Conservation (phyloP, 2,329 filamentous ascomycete genomes). For the Claviceps arundinis region DNA sequence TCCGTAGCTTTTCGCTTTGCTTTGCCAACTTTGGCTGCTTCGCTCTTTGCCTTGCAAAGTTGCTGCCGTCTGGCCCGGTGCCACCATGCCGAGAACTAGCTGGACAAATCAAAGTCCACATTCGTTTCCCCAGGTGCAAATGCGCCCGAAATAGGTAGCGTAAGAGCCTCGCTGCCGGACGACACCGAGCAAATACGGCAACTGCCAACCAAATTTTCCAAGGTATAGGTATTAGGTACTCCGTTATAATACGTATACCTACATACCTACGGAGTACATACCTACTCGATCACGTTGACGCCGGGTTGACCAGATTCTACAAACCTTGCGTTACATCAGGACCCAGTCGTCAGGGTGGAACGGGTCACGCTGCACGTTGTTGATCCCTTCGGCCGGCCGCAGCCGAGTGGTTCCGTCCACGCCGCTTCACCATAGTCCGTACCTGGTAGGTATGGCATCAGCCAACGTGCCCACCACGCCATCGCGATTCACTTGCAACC, state of each 20-base stretch:
- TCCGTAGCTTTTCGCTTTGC: neutral
- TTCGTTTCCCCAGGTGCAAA: neutral
- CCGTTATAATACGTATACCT: too few relatives aligned
- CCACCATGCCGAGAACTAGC: neutral
- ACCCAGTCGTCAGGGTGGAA: neutral
- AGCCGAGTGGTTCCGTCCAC: neutral
- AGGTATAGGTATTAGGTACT: too few relatives aligned
- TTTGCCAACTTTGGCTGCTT: neutral
- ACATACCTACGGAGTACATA: too few relatives aligned
- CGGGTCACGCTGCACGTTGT: neutral
- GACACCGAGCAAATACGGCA: neutral
- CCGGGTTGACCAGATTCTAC: too few relatives aligned
- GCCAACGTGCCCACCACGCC: neutral
- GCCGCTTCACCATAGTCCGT: neutral
- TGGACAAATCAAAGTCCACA: neutral
- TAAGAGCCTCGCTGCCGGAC: neutral
- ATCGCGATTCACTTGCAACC: too few relatives aligned
- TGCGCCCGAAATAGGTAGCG: neutral
- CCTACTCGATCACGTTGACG: too few relatives aligned
- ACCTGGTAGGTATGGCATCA: neutral
- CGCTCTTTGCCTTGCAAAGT: neutral
- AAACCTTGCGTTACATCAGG: neutral
- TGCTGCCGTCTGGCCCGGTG: neutral
- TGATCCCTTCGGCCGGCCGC: neutral
- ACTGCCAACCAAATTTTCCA: neutral